A percentile compares a stretch with the other conserved stretches of the same genome.
Conservation (phyloP, 768 basidiomycete species). For the Suillus decipiens region DNA sequence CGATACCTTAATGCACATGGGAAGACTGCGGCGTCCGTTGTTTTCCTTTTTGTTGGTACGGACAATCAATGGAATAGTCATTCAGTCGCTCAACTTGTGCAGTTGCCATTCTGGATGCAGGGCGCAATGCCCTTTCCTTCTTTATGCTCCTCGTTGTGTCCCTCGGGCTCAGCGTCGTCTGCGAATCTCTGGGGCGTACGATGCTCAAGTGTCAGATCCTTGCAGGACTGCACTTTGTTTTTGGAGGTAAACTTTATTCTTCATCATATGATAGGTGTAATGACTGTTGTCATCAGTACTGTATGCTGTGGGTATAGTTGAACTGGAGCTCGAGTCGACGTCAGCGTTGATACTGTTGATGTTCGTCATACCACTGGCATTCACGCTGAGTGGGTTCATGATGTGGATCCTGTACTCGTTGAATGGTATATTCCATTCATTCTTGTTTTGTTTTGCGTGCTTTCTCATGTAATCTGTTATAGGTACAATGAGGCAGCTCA, state of each 20-base stretch:
- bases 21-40: slow-evolving; percentile 67
- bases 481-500: slow-evolving; percentile 90
- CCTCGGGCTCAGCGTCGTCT: slow-evolving; percentile 89
- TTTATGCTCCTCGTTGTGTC: slow-evolving; percentile 94
- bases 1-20: slow-evolving; percentile 91
- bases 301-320: slow-evolving; percentile 93
- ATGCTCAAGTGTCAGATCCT: slow-evolving; percentile 86
- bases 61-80: slow-evolving; percentile 10
- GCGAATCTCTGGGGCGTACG: slow-evolving; percentile 79
- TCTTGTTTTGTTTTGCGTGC: background rate
- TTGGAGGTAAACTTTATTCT: slow-evolving; percentile 74
- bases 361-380: slow-evolving; percentile 92
- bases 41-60: slow-evolving; percentile 93
- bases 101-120: slow-evolving; percentile 96
- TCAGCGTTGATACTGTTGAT: slow-evolving; percentile 81
- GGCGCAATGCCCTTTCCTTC: slow-evolving; percentile 91
- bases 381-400: slow-evolving; percentile 94
- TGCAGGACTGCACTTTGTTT: slow-evolving; percentile 85
- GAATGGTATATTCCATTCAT: slow-evolving; percentile 57
- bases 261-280: slow-evolving; percentile 1
- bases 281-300: slow-evolving; percentile 52
- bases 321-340: slow-evolving; percentile 88
- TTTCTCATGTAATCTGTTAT: slow-evolving; percentile 13
- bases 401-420: slow-evolving; percentile 94
- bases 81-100: slow-evolving; percentile 11